Evolutionary conservation across 495 filamentous ascomycete genomes (phyloP), one percentile per base, ranked within the genome.

Genomic region (Lasiosphaeris hirsuta): DNA sequence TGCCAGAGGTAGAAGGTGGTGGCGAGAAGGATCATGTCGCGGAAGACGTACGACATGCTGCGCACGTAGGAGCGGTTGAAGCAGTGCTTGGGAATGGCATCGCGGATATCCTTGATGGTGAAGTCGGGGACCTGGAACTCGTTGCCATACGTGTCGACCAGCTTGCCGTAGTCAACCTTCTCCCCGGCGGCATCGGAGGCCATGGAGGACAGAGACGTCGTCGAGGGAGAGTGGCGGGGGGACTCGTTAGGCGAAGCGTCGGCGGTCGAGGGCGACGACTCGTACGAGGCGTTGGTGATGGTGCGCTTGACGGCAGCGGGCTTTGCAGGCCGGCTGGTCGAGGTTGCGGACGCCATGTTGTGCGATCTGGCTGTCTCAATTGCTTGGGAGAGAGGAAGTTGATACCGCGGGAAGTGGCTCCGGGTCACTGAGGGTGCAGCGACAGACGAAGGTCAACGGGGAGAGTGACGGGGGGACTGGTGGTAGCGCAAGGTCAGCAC

Each of bases 161-260:
- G 82, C 72, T 84, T 85, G 72, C 76, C 73, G 51, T 72, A 69
- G 38, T 64, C 50, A 40, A 56, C 42, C 58, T 67, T 72, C 41
- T 41, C 4, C 42, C 54, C 40, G 44, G 67, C 66, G 40, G 75
- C 72, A n/a, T 77, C 66, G 11, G 90, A 94, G 44, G 83, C 84
- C 75, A 96, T 78, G 42, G 93, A 97, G 33, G 93, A 96, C 49
- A 96, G 81, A 3, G 93, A 96, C 5, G 94, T 95, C 17, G 88
- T 88, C 8, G 92, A 96, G 15, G 90, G 83, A 10, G 90, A 95
- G 38, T 83, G 84, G 36, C 81, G 78, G 51, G 91, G 90, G 51
- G 85, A 87, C 63, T 86, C 82, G 41, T 79, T 68, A 6, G 87
- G 87, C 10, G 89, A 90, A 38, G 76, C 81, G 37, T 83, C 75